These are phyloP conservation scores for Moricandia moricandioides DNA, from an alignment of 345 rosid species.

Conservation along the genomic window DNA sequence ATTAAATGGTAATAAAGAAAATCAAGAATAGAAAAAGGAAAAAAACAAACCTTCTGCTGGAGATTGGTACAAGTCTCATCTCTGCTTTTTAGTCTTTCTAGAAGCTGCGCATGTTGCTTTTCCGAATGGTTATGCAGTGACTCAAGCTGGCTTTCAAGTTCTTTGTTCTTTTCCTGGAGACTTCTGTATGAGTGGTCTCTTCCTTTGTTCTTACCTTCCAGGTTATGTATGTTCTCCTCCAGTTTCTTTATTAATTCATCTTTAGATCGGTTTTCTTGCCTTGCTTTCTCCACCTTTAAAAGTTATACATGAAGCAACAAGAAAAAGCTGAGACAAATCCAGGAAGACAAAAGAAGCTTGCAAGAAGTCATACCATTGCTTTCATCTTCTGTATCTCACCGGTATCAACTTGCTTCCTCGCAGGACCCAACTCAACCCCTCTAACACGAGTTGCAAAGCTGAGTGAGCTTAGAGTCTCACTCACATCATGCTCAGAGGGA, in stretches of 20 bases:
- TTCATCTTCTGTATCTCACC: constrained; percentile 78
- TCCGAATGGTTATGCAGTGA: constrained; percentile 52
- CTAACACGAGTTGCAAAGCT: constrained; percentile 90
- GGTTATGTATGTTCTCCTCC: constrained; percentile 69
- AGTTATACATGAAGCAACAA: constrained; percentile 4
- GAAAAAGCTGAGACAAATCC: constrained; percentile 9
- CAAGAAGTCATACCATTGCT: constrained; percentile 49
- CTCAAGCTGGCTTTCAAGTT: constrained; percentile 74
- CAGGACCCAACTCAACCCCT: constrained; percentile 84
- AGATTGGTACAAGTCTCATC: constrained; percentile 64
- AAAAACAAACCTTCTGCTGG: constrained; percentile 62
- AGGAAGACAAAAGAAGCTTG: neutral
- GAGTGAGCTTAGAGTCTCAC: constrained; percentile 84
- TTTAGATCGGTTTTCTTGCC: constrained; percentile 71
- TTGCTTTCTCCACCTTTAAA: constrained; percentile 70
- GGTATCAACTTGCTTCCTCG: constrained; percentile 72
- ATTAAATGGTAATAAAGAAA: neutral
- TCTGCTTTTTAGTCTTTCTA: constrained; percentile 62
- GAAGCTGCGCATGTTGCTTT: constrained; percentile 57
- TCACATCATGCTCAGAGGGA: constrained; percentile 79
- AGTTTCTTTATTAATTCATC: constrained; percentile 74
- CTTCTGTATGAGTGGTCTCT: constrained; percentile 58
- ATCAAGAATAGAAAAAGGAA: neutral
- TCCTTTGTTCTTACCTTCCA: constrained; percentile 64
- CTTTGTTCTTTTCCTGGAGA: constrained; percentile 75